Evolutionary conservation across 208 protist species (phyloP).

Genomic region (Trypanosoma mega): DNA sequence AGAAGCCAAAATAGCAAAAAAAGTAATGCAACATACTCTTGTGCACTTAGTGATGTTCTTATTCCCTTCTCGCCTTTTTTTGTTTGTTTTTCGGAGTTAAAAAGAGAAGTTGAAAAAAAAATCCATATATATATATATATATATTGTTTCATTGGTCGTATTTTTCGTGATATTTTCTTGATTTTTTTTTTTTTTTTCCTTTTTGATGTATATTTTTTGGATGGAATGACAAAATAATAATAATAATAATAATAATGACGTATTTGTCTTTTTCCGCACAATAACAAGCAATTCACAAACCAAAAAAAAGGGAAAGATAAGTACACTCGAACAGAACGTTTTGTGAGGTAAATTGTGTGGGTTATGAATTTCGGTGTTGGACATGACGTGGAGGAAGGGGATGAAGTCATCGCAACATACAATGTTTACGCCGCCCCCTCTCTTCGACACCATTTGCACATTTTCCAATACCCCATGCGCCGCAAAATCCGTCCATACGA

Average conservation of each 20-base stretch:
- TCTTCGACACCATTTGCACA: conserved; percentile 59
- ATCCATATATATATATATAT: not conserved
- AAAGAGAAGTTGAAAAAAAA: not conserved
- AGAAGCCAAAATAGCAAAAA: too few species aligned
- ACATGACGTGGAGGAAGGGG: conserved; percentile 37
- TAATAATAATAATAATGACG: too few species aligned
- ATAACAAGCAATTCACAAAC: too few species aligned
- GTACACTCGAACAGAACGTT: too few species aligned
- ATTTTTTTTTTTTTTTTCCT: conserved; percentile 22
- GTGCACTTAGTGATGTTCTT: too few species aligned
- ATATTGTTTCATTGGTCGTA: conserved; percentile 12
- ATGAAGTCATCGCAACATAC: conserved; percentile 79
- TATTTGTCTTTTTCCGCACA: too few species aligned
- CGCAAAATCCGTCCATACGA: conserved; percentile 71
- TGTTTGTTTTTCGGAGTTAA: too few species aligned
- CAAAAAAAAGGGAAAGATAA: too few species aligned
- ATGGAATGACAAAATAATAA: too few species aligned
- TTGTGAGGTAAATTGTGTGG: too few species aligned
- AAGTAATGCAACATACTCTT: too few species aligned
- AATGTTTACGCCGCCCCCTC: conserved; percentile 69
- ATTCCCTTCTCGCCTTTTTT: too few species aligned
- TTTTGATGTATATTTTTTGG: conserved; percentile 9
- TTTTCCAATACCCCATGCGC: conserved; percentile 89
- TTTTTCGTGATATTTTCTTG: conserved; percentile 8
- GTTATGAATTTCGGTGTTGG: conserved; percentile 26